These are phyloP conservation scores for Aciculoconidium aculeatum DNA, from an alignment of 805 yeast genomes.

Conservation along the genomic window DNA sequence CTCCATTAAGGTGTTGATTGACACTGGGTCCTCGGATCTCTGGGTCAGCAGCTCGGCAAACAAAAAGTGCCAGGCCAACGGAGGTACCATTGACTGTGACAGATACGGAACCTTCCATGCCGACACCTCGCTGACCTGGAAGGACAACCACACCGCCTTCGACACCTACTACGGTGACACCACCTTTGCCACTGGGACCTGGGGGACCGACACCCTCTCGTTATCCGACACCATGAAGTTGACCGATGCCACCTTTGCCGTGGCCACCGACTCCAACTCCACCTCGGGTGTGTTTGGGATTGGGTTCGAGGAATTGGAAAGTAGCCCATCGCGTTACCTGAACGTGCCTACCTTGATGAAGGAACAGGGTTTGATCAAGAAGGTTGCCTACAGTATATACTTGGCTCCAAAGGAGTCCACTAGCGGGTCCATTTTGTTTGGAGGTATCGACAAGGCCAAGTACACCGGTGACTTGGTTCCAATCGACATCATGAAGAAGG, in stretches of 20 bases:
- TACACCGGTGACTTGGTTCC: slow-evolving; percentile 42
- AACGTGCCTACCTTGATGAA: slow-evolving; percentile 64
- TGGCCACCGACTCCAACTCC: slow-evolving; percentile 11
- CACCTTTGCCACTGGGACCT: slow-evolving; percentile 44
- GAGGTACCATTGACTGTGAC: slow-evolving; percentile 18
- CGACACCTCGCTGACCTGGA: slow-evolving; percentile 12
- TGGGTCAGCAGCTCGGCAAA: slow-evolving; percentile 41
- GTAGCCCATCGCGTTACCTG: slow-evolving; percentile 36
- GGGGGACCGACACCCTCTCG: slow-evolving; percentile 27
- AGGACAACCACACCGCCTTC: slow-evolving; percentile 15
- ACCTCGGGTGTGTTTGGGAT: slow-evolving; percentile 18
- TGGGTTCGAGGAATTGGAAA: slow-evolving; percentile 11
- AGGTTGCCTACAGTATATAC: slow-evolving; percentile 57
- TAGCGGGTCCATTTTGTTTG: slow-evolving; percentile 59
- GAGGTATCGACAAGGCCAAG: slow-evolving; percentile 65
- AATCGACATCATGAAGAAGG: slow-evolving; percentile 18
- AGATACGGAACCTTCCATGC: slow-evolving; percentile 16
- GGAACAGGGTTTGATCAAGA: slow-evolving; percentile 49
- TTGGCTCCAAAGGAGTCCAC: slow-evolving; percentile 39
- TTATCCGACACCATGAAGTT: slow-evolving; percentile 11
- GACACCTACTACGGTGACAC: slow-evolving; percentile 43
- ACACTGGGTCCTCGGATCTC: slow-evolving; percentile 72
- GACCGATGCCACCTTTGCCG: slow-evolving; percentile 12
- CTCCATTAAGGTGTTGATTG: slow-evolving; percentile 52
- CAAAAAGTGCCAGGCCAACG: slow-evolving; percentile 18